Evolutionary conservation across 2,329 filamentous ascomycete species (phyloP).

Genomic region (Neophaeococcomyces mojaviensis): DNA sequence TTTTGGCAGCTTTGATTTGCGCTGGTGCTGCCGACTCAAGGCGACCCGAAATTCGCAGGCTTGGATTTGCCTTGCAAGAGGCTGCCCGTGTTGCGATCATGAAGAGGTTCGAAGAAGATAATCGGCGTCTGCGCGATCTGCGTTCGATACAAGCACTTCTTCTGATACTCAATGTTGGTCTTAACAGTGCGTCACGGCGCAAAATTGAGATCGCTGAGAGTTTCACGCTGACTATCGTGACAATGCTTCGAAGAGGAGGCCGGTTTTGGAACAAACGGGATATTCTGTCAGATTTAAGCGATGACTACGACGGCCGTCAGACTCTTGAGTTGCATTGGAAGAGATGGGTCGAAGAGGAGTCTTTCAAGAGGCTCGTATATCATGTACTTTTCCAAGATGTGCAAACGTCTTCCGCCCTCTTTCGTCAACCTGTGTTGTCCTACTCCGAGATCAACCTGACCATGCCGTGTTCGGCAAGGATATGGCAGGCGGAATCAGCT

Average conservation of each 20-base stretch:
- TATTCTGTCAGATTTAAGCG: neutral
- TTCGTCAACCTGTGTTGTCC: constrained; percentile 46
- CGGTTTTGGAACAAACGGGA: too few relatives aligned
- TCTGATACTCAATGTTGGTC: constrained; percentile 27
- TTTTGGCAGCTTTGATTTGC: constrained; percentile 32
- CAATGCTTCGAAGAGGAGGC: neutral
- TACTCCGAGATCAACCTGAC: constrained; percentile 8
- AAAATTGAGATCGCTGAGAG: constrained; percentile 36
- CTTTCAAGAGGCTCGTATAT: constrained; percentile 22
- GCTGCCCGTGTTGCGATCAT: constrained; percentile 27
- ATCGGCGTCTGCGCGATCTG: constrained; percentile 27
- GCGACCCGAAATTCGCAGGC: constrained; percentile 31
- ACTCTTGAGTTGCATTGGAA: constrained; percentile 23
- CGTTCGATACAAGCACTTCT: constrained; percentile 29
- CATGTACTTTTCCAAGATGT: neutral
- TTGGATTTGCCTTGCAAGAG: constrained; percentile 37
- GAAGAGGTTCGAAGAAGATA: constrained; percentile 29
- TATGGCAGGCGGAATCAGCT: constrained; percentile 62
- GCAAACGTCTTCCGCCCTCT: constrained; percentile 52
- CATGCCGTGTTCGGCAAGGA: constrained; percentile 53
- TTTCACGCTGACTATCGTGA: constrained; percentile 16
- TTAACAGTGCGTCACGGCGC: constrained; percentile 33
- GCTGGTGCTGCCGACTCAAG: constrained; percentile 32
- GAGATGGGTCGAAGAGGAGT: constrained; percentile 26
- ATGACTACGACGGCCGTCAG: neutral